phyloP scores from a whole-genome alignment of 371 early-diverging fungal genomes.

The Zopfochytrium polystomum region DNA sequence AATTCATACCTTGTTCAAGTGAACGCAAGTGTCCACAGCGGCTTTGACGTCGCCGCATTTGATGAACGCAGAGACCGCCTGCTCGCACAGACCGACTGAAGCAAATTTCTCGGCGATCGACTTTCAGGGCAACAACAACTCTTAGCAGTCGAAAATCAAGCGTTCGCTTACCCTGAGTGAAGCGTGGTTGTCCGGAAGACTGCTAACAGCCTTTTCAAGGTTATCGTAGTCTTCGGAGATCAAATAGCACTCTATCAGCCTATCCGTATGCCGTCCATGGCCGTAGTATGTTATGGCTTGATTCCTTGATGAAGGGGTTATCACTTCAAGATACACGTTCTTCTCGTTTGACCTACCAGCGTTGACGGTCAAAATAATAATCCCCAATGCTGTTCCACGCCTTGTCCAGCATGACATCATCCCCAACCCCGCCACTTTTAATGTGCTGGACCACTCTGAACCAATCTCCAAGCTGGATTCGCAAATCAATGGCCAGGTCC shows the following conservation, averaged over 20 bases:
- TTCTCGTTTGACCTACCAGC: slow-evolving; percentile 27
- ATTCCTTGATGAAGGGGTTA: slow-evolving; percentile 19
- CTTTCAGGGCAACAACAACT: too few relatives aligned
- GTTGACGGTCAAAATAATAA: slow-evolving; percentile 48
- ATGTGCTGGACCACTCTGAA: slow-evolving; percentile 55
- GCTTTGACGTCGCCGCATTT: slow-evolving; percentile 44
- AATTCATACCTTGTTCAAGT: slow-evolving; percentile 44
- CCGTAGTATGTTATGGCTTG: slow-evolving; percentile 53
- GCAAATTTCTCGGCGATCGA: slow-evolving; percentile 49
- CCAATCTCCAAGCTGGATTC: slow-evolving; percentile 52
- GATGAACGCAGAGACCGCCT: slow-evolving; percentile 43
- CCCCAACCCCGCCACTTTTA: slow-evolving; percentile 44
- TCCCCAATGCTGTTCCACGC: slow-evolving; percentile 55
- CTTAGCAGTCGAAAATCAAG: slow-evolving; percentile 19
- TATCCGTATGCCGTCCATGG: slow-evolving; percentile 46
- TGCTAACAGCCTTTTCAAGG: slow-evolving; percentile 41
- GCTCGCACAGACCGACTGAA: slow-evolving; percentile 48
- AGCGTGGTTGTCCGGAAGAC: slow-evolving; percentile 38
- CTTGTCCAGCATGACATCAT: slow-evolving; percentile 50
- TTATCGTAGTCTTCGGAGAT: slow-evolving; percentile 48
- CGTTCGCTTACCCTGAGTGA: slow-evolving; percentile 34
- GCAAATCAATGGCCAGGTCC: slow-evolving; percentile 55
- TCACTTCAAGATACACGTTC: slow-evolving; percentile 9
- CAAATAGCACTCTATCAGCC: slow-evolving; percentile 48
- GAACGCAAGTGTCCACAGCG: slow-evolving; percentile 52